Percentiles rank a stretch among this genome's conserved stretches.
Evolutionary conservation across 345 rosid genomes (phyloP).

Genomic region (Melaleuca quinquenervia): DNA sequence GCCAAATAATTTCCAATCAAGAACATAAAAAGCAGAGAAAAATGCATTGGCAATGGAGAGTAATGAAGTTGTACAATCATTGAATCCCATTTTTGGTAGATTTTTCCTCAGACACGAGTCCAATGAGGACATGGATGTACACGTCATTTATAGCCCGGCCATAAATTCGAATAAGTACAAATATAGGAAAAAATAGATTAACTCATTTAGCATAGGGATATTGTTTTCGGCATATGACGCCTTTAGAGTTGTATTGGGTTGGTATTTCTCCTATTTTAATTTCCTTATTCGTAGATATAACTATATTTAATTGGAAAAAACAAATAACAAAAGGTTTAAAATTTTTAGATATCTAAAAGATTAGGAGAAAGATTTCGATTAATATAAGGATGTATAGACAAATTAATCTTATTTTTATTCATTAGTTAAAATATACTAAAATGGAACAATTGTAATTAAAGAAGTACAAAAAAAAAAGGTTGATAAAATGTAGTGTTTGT

Average conservation of each 20-base stretch:
- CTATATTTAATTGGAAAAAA: background rate
- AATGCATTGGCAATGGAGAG: background rate
- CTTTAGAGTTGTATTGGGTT: background rate
- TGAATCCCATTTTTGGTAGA: background rate
- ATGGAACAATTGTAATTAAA: background rate
- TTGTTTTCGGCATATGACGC: background rate
- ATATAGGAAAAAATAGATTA: background rate
- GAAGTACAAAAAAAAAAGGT: background rate
- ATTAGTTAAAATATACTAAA: background rate
- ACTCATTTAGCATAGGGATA: background rate
- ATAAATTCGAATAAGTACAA: background rate
- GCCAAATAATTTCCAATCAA: background rate
- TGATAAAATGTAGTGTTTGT: background rate
- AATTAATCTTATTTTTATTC: background rate
- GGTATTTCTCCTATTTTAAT: background rate
- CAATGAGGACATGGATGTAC: background rate
- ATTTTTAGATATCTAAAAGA: too few species aligned
- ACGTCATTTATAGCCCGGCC: background rate
- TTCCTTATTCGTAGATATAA: background rate
- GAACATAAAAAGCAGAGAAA: background rate
- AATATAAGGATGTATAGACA: too few species aligned
- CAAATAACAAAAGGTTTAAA: background rate
- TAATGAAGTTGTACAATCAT: background rate
- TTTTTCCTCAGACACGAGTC: background rate
- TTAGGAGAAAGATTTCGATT: background rate